Evolutionary conservation across 345 rosid genomes (phyloP).

Genomic region (Brassica juncea): DNA sequence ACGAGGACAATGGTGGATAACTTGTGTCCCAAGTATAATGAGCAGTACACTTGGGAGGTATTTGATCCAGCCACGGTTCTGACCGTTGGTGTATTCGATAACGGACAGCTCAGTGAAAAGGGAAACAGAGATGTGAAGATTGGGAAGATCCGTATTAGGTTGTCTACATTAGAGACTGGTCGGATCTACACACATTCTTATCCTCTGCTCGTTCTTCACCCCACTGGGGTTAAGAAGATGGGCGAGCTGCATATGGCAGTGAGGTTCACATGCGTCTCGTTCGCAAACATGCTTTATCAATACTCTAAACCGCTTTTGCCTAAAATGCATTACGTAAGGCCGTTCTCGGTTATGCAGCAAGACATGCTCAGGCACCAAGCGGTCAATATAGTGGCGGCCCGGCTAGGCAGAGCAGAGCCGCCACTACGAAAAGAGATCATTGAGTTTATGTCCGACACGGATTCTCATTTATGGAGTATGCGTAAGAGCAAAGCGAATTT

Average conservation of each 20-base stretch:
- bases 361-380: conserved; percentile 92
- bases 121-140: conserved; percentile 70
- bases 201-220: conserved; percentile 86
- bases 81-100: conserved; percentile 90
- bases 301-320: conserved; percentile 87
- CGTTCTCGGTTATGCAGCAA: conserved; percentile 80
- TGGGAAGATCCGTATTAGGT: conserved; percentile 91
- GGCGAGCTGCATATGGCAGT: conserved; percentile 94
- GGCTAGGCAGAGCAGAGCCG: conserved; percentile 92
- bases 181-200: conserved; percentile 91
- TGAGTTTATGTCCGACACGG: conserved; percentile 93
- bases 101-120: conserved; percentile 81
- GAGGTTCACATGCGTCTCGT: conserved; percentile 75
- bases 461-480: conserved; percentile 97
- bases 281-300: conserved; percentile 81
- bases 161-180: conserved; percentile 88
- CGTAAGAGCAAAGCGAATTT: conserved; percentile 96
- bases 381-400: conserved; percentile 69
- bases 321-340: conserved; percentile 88
- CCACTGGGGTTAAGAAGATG: conserved; percentile 91
- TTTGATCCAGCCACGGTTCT: conserved; percentile 92
- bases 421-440: conserved; percentile 88
- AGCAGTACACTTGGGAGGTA: conserved; percentile 98
- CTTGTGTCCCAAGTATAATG: conserved; percentile 80
- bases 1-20: conserved; percentile 89